Percentiles rank a stretch among this genome's conserved stretches.
Conservation (phyloP, 2,329 filamentous ascomycete genomes). For the Nannizziopsis barbatae region DNA sequence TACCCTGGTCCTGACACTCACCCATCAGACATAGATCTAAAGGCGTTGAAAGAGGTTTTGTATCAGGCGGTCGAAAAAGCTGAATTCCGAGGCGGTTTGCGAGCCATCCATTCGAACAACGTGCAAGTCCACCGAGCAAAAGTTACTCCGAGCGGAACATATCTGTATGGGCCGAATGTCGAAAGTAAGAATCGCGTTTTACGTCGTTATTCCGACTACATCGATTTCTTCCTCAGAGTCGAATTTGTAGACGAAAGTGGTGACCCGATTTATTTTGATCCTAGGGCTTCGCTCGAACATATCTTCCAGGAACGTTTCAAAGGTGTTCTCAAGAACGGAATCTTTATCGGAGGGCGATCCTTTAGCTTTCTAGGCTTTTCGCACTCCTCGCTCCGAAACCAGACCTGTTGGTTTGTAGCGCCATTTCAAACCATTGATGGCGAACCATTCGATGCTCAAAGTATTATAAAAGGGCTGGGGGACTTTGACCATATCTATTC, state of each 20-base stretch:
- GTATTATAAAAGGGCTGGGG: conserved; percentile 38
- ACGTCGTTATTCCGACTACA: conserved; percentile 50
- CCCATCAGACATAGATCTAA: conserved; percentile 32
- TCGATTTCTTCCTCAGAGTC: conserved; percentile 57
- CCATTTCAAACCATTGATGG: conserved; percentile 32
- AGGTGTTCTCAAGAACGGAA: conserved; percentile 45
- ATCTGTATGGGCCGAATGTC: conserved; percentile 39
- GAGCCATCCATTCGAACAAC: conserved; percentile 28
- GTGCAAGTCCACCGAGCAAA: conserved; percentile 45
- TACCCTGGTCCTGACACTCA: conserved; percentile 45
- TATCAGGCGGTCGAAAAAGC: conserved; percentile 2
- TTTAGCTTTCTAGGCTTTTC: conserved; percentile 67
- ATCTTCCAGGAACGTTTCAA: conserved; percentile 52
- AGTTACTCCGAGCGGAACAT: conserved; percentile 49
- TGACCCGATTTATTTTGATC: conserved; percentile 49
- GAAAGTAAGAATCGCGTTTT: conserved; percentile 62
- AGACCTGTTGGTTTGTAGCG: conserved; percentile 53
- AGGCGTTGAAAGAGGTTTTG: conserved; percentile 33
- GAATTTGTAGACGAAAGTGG: conserved; percentile 66
- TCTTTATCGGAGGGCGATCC: conserved; percentile 51
- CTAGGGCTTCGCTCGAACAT: conserved; percentile 36
- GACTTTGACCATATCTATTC: conserved; percentile 43
- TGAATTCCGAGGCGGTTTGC: background rate
- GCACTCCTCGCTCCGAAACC: conserved; percentile 62
- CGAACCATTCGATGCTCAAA: conserved; percentile 23